phyloP scores from a whole-genome alignment of 495 filamentous ascomycete genomes.

The Tirmania nivea region DNA sequence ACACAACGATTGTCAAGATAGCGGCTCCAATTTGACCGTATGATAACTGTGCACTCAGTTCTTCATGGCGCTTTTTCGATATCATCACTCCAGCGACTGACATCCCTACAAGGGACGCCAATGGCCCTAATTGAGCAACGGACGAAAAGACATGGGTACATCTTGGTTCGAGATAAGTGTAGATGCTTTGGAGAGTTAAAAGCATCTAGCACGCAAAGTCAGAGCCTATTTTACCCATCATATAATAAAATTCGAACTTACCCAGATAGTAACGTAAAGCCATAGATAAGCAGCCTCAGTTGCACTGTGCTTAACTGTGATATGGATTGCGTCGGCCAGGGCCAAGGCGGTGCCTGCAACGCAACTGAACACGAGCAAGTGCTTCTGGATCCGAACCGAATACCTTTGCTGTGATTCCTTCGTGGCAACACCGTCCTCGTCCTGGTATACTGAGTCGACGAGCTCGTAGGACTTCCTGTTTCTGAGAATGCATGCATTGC shows the following conservation, averaged over 20 bases:
- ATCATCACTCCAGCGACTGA: background rate
- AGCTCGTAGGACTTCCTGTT: background rate
- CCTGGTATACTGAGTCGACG: slow-evolving; percentile 28
- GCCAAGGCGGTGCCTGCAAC: slow-evolving; percentile 27
- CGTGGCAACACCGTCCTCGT: slow-evolving; percentile 40
- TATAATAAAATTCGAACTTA: slow-evolving; percentile 14
- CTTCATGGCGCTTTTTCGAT: background rate
- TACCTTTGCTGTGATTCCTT: slow-evolving; percentile 32
- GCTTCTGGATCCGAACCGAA: slow-evolving; percentile 29
- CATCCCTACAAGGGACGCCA: background rate
- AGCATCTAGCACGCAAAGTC: slow-evolving; percentile 3
- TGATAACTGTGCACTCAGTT: background rate
- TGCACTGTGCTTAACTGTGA: slow-evolving; percentile 16
- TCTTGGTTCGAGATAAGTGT: background rate
- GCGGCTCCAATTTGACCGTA: slow-evolving; percentile 19
- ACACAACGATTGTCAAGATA: slow-evolving; percentile 19
- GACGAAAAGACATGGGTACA: background rate
- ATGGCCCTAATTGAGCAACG: background rate
- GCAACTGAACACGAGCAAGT: slow-evolving; percentile 24
- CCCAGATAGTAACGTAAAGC: slow-evolving; percentile 27
- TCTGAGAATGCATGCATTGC: background rate
- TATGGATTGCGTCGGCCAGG: slow-evolving; percentile 24
- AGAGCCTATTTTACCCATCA: too few species aligned
- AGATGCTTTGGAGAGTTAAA: background rate
- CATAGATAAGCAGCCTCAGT: slow-evolving; percentile 21